phyloP scores from a whole-genome alignment of 2,329 filamentous ascomycete species.

The Hypocreales sp. region DNA sequence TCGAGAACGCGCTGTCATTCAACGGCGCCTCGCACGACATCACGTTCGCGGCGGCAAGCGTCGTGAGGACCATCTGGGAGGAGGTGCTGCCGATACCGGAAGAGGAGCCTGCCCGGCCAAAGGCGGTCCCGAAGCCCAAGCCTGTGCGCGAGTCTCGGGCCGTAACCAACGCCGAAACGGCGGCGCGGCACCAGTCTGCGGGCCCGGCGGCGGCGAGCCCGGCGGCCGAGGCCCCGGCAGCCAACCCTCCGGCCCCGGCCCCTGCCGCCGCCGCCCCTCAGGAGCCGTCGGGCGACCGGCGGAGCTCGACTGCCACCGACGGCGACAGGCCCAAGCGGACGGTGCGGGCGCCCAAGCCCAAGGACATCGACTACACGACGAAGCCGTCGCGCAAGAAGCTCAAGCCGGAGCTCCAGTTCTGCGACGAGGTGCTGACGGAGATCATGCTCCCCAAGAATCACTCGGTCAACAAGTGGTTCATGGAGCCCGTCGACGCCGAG shows the following conservation, averaged over 20 bases:
- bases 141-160: slow-evolving; percentile 18
- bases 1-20: slow-evolving; percentile 65
- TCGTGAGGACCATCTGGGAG: slow-evolving; percentile 39
- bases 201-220: slow-evolving; percentile 14
- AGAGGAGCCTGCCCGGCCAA: slow-evolving; percentile 41
- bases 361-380: slow-evolving; percentile 75
- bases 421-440: slow-evolving; percentile 66
- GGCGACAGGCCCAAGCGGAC: slow-evolving; percentile 78
- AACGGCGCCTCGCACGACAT: slow-evolving; percentile 69
- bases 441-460: slow-evolving; percentile 60
- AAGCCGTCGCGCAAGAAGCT: slow-evolving; percentile 73
- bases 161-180: slow-evolving; percentile 9
- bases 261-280: slow-evolving; percentile 6
- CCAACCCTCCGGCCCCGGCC: slow-evolving; percentile 5
- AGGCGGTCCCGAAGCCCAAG: slow-evolving; percentile 28
- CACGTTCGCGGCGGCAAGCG: slow-evolving; percentile 36
- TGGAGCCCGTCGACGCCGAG: slow-evolving; percentile 79
- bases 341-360: slow-evolving; percentile 79
- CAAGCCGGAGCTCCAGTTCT: slow-evolving; percentile 79
- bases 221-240: slow-evolving; percentile 7
- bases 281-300: slow-evolving; percentile 17
- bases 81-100: slow-evolving; percentile 27
- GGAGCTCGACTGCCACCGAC: slow-evolving; percentile 64
- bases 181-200: slow-evolving; percentile 13
- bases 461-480: slow-evolving; percentile 56